These are phyloP conservation scores for Elaeis guineensis DNA, from an alignment of 176 grass and related monocot genomes.

Conservation along the genomic window DNA sequence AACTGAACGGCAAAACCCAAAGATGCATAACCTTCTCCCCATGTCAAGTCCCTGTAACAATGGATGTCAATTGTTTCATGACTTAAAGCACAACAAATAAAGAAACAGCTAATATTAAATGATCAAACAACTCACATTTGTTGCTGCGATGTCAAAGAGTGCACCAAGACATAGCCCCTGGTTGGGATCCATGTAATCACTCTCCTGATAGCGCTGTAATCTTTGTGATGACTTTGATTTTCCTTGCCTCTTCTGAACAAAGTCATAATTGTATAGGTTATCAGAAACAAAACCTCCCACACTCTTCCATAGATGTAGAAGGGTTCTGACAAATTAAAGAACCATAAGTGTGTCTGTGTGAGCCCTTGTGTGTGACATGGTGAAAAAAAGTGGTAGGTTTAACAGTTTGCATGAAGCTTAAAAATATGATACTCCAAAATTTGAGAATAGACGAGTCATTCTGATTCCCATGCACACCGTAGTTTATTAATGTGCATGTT, in stretches of 20 bases:
- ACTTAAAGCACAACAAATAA: slow-evolving; percentile 12
- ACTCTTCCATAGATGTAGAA: too few species aligned
- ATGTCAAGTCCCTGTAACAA: slow-evolving; percentile 67
- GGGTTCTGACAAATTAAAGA: too few species aligned
- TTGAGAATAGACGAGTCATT: too few species aligned
- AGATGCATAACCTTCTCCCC: slow-evolving; percentile 93
- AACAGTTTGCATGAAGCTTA: too few species aligned
- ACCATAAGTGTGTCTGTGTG: too few species aligned
- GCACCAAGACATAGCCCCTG: slow-evolving; percentile 92
- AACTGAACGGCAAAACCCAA: slow-evolving; percentile 89
- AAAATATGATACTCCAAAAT: too few species aligned
- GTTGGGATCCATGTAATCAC: slow-evolving; percentile 86
- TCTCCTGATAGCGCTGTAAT: slow-evolving; percentile 60
- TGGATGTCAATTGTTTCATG: slow-evolving; percentile 8
- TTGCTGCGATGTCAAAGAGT: slow-evolving; percentile 94
- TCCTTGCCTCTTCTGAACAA: slow-evolving; percentile 59
- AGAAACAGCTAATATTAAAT: not conserved
- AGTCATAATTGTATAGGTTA: not conserved
- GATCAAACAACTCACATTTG: slow-evolving; percentile 48
- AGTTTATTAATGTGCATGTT: too few species aligned
- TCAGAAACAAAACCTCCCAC: not conserved
- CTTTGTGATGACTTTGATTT: slow-evolving; percentile 38
- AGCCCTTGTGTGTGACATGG: too few species aligned
- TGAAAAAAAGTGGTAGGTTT: too few species aligned
- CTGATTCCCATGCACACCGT: too few species aligned